Conservation (phyloP, 805 yeast species). For the Candida michaelii region DNA sequence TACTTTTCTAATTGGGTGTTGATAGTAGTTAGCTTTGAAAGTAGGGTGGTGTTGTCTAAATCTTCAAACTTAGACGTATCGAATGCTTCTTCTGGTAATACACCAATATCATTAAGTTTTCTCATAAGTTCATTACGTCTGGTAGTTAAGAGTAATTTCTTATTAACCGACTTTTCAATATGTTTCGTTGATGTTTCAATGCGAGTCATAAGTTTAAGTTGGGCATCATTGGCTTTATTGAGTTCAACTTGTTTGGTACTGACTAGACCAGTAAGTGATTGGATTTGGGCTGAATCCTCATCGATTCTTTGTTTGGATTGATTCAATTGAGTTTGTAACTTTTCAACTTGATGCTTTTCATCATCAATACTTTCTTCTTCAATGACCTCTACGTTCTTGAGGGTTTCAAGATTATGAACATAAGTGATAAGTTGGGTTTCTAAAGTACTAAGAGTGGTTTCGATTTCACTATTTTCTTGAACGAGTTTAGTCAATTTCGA, state of each 20-base stretch:
- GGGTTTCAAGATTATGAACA: conserved; percentile 44
- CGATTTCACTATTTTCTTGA: conserved; percentile 41
- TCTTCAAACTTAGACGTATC: conserved; percentile 39
- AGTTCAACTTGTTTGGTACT: conserved; percentile 38
- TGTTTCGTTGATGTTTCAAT: conserved; percentile 61
- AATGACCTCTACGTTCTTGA: conserved; percentile 16
- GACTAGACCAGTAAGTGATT: conserved; percentile 30
- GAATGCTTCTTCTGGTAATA: conserved; percentile 83
- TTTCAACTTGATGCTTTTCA: conserved; percentile 25
- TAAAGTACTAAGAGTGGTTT: conserved; percentile 45
- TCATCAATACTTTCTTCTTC: conserved; percentile 15
- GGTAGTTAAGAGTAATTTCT: conserved; percentile 54
- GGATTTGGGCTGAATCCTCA: conserved; percentile 24
- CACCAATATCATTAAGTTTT: conserved; percentile 82
- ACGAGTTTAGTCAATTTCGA: conserved; percentile 40
- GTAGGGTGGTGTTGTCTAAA: conserved; percentile 50
- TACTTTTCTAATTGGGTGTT: conserved; percentile 60
- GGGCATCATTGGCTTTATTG: conserved; percentile 56
- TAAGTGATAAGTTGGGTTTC: conserved; percentile 62
- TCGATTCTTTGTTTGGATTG: conserved; percentile 28
- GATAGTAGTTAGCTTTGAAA: conserved; percentile 51
- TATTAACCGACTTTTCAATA: conserved; percentile 65
- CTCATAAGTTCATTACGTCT: conserved; percentile 72
- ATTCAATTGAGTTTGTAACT: conserved; percentile 25
- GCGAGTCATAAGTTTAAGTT: conserved; percentile 49